These are phyloP conservation scores for Candida pseudocylindracea DNA, from an alignment of 1,139 yeast species.

Conservation along the genomic window DNA sequence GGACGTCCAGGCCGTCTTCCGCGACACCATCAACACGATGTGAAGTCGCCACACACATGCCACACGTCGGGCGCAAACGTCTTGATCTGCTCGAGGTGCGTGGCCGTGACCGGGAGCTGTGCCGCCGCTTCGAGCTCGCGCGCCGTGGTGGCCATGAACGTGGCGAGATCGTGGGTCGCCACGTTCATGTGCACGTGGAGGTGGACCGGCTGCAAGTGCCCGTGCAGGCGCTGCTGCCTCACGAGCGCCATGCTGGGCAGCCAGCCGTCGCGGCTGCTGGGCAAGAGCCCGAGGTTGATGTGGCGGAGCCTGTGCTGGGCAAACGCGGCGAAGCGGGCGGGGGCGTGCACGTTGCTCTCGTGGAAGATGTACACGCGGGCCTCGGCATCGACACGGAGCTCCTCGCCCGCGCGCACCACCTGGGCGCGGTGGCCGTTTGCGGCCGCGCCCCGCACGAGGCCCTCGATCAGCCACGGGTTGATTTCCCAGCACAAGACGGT, in stretches of 20 bases:
- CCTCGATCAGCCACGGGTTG: constrained; percentile 71
- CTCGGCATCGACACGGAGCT: constrained; percentile 2
- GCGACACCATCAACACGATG: constrained; percentile 26
- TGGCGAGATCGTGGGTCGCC: constrained; percentile 14
- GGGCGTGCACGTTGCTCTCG: constrained; percentile 36
- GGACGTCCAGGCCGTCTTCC: constrained; percentile 56
- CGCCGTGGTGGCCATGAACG: neutral
- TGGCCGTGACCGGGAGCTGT: constrained; percentile 3
- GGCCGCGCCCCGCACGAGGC: constrained; percentile 31
- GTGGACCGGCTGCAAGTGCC: too few species aligned
- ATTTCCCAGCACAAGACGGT: constrained; percentile 58
- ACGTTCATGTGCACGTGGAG: constrained; percentile 69
- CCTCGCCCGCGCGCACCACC: constrained; percentile 11
- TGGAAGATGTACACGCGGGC: constrained; percentile 19
- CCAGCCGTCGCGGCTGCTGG: constrained; percentile 36
- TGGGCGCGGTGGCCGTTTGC: constrained; percentile 18
- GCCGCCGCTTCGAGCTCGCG: neutral
- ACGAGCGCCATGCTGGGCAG: constrained; percentile 11
- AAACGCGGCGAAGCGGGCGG: constrained; percentile 13
- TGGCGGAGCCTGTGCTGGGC: constrained; percentile 24
- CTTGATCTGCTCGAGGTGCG: constrained; percentile 37
- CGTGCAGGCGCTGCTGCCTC: too few species aligned
- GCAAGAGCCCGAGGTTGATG: constrained; percentile 58
- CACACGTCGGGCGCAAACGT: constrained; percentile 77
- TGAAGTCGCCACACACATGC: constrained; percentile 48